Conservation (phyloP, 768 basidiomycete species). For the Boletus bicolor region DNA sequence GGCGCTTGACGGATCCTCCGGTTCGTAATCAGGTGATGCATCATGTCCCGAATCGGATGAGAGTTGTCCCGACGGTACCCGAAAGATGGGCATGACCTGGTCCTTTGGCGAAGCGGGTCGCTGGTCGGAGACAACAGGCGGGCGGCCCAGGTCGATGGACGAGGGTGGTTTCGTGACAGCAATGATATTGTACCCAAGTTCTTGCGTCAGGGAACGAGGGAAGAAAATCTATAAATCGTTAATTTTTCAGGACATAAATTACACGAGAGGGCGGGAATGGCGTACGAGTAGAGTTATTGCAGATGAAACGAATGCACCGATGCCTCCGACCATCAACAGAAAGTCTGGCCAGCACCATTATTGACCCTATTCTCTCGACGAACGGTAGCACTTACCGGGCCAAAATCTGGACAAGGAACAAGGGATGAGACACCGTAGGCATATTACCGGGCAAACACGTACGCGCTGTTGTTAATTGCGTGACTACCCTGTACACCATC, state of each 20-base stretch:
- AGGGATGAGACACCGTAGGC: not conserved
- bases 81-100: slow-evolving; percentile 24
- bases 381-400: slow-evolving; percentile 42
- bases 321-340: slow-evolving; percentile 63
- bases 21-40: slow-evolving; percentile 40
- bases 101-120: slow-evolving; percentile 25
- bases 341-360: slow-evolving; percentile 45
- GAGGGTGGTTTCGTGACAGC: slow-evolving; percentile 31
- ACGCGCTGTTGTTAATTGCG: slow-evolving; percentile 53
- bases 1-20: slow-evolving; percentile 27
- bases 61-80: slow-evolving; percentile 10
- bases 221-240: slow-evolving; percentile 59
- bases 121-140: not conserved
- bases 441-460: slow-evolving; percentile 31
- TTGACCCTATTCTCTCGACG: not conserved
- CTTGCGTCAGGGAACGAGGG: slow-evolving; percentile 66
- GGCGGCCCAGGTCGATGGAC: slow-evolving; percentile 22
- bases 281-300: slow-evolving; percentile 75
- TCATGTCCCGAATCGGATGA: slow-evolving; percentile 29
- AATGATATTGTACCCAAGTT: slow-evolving; percentile 54
- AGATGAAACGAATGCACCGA: slow-evolving; percentile 78
- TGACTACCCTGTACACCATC: slow-evolving; percentile 58
- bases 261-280: slow-evolving; percentile 1
- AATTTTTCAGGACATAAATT: not conserved
- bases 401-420: slow-evolving; percentile 45